phyloP scores from a whole-genome alignment of 208 protist genomes.

The Acanthamoeba sp. region DNA sequence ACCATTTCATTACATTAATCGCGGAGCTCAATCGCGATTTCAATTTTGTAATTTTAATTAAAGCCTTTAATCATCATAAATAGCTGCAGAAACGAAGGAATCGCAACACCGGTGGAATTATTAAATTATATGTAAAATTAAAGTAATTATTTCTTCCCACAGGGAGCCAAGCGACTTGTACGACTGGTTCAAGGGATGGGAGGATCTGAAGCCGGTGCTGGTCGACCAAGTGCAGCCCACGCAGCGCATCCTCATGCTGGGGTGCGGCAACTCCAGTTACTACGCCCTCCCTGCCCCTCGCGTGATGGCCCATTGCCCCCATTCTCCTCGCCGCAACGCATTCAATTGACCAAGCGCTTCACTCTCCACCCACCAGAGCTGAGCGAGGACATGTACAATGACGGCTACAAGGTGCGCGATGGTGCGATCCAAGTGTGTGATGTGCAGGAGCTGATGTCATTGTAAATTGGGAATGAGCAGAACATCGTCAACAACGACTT shows the following conservation, averaged over 20 bases:
- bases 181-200: constrained; percentile 71
- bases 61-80: neutral
- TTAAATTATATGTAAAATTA: constrained; percentile 3
- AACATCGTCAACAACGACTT: constrained; percentile 79
- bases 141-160: neutral
- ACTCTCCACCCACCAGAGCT: constrained; percentile 46
- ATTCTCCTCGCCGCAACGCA: too few species aligned
- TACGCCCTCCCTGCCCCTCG: neutral
- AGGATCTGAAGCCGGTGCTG: constrained; percentile 58
- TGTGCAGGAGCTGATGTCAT: too few species aligned
- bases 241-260: constrained; percentile 73
- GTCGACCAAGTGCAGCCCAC: neutral
- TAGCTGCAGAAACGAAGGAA: neutral
- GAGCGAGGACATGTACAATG: constrained; percentile 72
- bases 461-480: too few species aligned
- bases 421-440: too few species aligned
- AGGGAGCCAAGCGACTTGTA: constrained; percentile 24
- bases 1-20: neutral
- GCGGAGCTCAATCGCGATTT: neutral
- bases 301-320: too few species aligned
- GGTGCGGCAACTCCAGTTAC: constrained; percentile 77
- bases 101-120: neutral
- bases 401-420: constrained; percentile 77
- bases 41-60: neutral
- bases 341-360: too few species aligned